Evolutionary conservation across 78 protist genomes (phyloP).

Genomic region (Dictyostelium discoideum): DNA sequence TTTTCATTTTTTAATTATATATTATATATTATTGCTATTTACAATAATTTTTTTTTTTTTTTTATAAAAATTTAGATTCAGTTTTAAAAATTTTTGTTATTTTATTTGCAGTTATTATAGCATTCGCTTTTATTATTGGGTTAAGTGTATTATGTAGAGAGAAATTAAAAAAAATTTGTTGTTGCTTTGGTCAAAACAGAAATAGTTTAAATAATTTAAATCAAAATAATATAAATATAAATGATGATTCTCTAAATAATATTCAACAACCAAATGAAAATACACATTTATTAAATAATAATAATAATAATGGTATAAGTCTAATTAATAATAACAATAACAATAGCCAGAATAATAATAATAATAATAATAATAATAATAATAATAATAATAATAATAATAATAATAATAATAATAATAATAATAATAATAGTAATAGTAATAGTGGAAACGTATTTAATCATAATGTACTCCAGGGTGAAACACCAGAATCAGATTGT

Average conservation of each 20-base stretch:
- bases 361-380: not conserved
- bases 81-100: slow-evolving; percentile 15
- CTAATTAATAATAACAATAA: not conserved
- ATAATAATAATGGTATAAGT: not conserved
- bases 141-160: not conserved
- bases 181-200: not conserved
- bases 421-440: not conserved
- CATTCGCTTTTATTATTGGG: not conserved
- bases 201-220: not conserved
- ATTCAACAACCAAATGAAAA: not conserved
- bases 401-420: not conserved
- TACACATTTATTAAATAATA: not conserved
- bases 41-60: not conserved
- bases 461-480: slow-evolving; percentile 8
- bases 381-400: not conserved
- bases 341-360: not conserved
- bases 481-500: not conserved
- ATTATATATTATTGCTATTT: not conserved
- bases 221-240: not conserved
- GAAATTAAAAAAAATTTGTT: not conserved
- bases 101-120: slow-evolving; percentile 5
- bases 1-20: not conserved
- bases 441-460: not conserved
- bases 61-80: not conserved
- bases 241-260: not conserved